Base-by-base conservation (phyloP, 768 basidiomycete species). In the Pleurotus sapidus region DNA sequence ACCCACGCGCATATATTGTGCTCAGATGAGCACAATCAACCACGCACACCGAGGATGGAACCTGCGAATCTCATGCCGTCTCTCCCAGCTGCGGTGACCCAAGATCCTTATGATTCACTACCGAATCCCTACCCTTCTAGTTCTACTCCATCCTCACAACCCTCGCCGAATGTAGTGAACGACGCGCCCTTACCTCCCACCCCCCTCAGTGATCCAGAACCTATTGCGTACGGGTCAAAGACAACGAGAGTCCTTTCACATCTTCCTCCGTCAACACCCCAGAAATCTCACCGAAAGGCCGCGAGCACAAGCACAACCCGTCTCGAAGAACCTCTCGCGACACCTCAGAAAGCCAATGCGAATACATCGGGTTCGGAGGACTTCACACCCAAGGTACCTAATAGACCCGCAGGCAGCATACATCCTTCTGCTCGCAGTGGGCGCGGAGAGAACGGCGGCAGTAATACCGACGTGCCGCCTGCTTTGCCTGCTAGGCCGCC, bases 131-230 rank as follows among this genome's bases (percentile, higher is more conserved):
- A 54, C 24, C 51, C 51, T 23, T 39, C 14, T 11, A 5, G 6
- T 30, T 18, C 38, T 24, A 25, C 37, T 38, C 53, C 17, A 38
- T 15, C 59, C 25, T 38, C 42, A n/a, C 66, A 65, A 27, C 53
- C 57, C n/a, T 72, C 74, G 56, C 87, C 88, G n/a, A 45, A 45
- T 45, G 11, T 3, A 34, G 42, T 45, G 11, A 17, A n/a, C n/a
- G 42, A n/a, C 4, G 87, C 89, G 4, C 88, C 90, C 12, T 74
- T 91, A 47, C 87, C 91, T 3, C 86, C 88, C 2, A 86, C 88
- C 3, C 89, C 90, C 17, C 65, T 78, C 12, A 86, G 85, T 18
- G 88, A 90, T 67, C 77, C 83, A 1, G 71, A 79, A 0, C 81
- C 84, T 0, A 75, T 84, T 43, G 74, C 77, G 27, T 90, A 90